Base-by-base conservation (phyloP, 108 stramenopile genomes). In the Skeletonema potamos region DNA sequence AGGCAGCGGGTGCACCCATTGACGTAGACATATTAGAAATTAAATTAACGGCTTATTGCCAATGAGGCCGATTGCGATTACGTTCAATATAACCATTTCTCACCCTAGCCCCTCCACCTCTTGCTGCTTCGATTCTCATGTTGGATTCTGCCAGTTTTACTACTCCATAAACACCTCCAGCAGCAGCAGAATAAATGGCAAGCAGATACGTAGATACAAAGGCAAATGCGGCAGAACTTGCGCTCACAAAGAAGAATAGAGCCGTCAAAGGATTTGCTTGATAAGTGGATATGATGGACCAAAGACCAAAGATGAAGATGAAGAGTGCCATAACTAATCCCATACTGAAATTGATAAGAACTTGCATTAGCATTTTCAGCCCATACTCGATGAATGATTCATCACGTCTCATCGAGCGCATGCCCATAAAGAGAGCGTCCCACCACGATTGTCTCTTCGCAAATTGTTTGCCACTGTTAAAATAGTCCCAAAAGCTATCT, bases 361-460 rank as follows among this genome's bases (percentile, higher is more conserved):
- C 88, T 66, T 96, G 84, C 69, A 89, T 44, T 15, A 89, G 55
- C 62, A 92, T 79, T 36, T 81, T 79, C 51, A 92, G 62, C 41
- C 66, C 79, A 71, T 87, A 96, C 66, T 96, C 91, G n/a, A 89
- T 72, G 67, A 81, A 71, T 30, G 56, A 77, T 64, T 95, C 94
- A 62, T 90, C 81, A 15, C 87, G 41, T 10, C 82, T 56, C 88
- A 93, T 93, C 28, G 62, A 58, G 41, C 95, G 80, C 64, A 96
- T 88, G 32, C 92, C 92, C 75, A 93, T 89, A 66, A 84, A 84
- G 85, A 96, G 79, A 58, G 87, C 87, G 79, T 96, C 95, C 91
- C 92, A 96, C 92, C 92, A 92, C 18, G 64, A 79, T 73, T 93
- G 95, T 36, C 95, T 79, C 67, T 92, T 93, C 33, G 94, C 94